phyloP scores from a whole-genome alignment of 2,329 filamentous ascomycete genomes.

The Botrytis porri region DNA sequence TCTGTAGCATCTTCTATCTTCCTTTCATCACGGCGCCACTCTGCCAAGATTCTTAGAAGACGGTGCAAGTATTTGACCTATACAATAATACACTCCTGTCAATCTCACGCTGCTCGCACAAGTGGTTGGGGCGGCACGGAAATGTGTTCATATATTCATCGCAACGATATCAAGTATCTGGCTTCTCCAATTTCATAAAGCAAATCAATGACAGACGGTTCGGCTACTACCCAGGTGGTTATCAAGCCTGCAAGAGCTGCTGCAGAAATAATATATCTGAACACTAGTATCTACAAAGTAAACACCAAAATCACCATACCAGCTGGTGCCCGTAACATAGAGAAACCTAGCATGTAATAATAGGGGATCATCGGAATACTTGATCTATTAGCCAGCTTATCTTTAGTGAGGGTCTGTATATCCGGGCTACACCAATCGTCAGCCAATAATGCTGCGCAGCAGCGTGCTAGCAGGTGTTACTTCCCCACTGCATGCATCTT shows the following conservation, averaged over 20 bases:
- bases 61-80: background rate
- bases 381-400: background rate
- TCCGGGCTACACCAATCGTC: too few relatives aligned
- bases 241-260: background rate
- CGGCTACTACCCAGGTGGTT: background rate
- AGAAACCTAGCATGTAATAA: background rate
- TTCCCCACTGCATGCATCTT: background rate
- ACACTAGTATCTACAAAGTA: background rate
- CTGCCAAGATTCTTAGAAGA: background rate
- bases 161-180: background rate
- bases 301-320: background rate
- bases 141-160: background rate
- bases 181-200: background rate
- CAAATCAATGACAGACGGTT: background rate
- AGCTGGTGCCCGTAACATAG: fast-evolving
- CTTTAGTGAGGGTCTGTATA: fast-evolving
- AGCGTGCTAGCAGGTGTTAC: background rate
- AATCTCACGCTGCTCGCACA: background rate
- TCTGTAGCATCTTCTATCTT: background rate
- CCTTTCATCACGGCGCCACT: background rate
- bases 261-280: background rate
- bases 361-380: background rate
- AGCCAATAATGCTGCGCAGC: background rate
- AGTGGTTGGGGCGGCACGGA: background rate
- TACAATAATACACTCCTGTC: fast-evolving